Evolutionary conservation across 2,329 filamentous ascomycete species (phyloP).

Genomic region (Arthrocladium fulminans): DNA sequence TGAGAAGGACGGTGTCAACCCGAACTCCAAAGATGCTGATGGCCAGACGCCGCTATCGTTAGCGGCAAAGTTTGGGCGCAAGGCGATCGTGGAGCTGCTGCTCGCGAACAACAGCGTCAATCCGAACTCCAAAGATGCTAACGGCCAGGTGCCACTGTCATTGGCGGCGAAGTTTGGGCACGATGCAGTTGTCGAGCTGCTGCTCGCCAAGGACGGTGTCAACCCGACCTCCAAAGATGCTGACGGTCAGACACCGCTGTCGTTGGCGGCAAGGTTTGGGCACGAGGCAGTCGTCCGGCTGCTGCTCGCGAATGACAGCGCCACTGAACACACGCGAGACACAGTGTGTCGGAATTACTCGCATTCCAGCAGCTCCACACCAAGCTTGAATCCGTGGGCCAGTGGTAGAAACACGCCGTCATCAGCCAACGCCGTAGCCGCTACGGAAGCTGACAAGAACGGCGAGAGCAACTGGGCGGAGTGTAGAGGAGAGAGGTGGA

Average conservation of each 20-base stretch:
- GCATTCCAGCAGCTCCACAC: no score
- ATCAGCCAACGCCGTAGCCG: no score
- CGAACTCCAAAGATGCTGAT: background rate
- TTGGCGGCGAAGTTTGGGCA: constrained; percentile 22
- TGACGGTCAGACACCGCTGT: background rate
- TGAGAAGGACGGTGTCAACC: no score
- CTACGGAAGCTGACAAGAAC: no score
- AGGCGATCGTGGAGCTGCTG: constrained; percentile 23
- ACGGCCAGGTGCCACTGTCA: constrained; percentile 21
- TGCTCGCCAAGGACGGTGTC: no score
- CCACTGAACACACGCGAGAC: background rate
- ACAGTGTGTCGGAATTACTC: no score
- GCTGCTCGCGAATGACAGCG: background rate
- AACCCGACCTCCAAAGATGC: background rate
- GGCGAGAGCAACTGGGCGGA: no score
- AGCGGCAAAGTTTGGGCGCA: constrained; percentile 17
- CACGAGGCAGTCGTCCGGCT: background rate
- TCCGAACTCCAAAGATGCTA: constrained; percentile 6
- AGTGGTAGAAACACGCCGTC: no score
- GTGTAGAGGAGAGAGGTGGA: no score
- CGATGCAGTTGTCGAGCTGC: constrained; percentile 22
- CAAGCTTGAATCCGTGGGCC: no score
- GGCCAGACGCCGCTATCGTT: background rate
- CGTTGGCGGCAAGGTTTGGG: background rate
- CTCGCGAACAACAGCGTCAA: background rate